Conservation (phyloP, 1,284 basidiomycete genomes). For the Fistulina hepatica region DNA sequence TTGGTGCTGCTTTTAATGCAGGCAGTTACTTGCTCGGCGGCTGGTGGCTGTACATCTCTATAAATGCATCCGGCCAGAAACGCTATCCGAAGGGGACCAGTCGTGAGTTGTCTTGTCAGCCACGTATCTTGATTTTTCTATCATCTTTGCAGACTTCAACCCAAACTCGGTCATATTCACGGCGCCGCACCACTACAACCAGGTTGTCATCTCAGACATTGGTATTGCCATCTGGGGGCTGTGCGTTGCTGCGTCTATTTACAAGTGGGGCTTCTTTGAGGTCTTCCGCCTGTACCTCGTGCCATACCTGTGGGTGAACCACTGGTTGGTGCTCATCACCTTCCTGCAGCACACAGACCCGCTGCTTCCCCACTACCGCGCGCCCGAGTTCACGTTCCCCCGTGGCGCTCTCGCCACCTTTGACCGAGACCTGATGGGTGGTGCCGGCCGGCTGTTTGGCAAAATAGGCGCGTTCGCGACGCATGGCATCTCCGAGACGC, state of each 20-base stretch:
- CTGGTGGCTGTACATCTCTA: slow-evolving; percentile 82
- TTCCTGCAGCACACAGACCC: slow-evolving; percentile 99
- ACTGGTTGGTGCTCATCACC: slow-evolving; percentile 88
- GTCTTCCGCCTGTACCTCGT: slow-evolving; percentile 78
- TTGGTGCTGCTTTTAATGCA: slow-evolving; percentile 61
- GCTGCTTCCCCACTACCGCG: slow-evolving; percentile 88
- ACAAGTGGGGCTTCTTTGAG: slow-evolving; percentile 60
- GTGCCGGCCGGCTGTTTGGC: slow-evolving; percentile 59
- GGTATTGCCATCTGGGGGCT: slow-evolving; percentile 70
- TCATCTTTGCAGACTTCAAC: slow-evolving; percentile 55
- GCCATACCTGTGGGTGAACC: slow-evolving; percentile 87
- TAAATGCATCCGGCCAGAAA: slow-evolving; percentile 83
- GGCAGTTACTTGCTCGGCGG: slow-evolving; percentile 70
- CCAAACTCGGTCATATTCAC: slow-evolving; percentile 79
- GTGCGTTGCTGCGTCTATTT: slow-evolving; percentile 49
- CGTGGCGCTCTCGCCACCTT: slow-evolving; percentile 92
- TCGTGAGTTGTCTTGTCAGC: slow-evolving; percentile 39
- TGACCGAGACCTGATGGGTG: slow-evolving; percentile 82
- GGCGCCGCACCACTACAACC: slow-evolving; percentile 60
- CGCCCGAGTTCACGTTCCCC: slow-evolving; percentile 84
- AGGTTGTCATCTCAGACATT: slow-evolving; percentile 79
- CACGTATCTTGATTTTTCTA: slow-evolving; percentile 2
- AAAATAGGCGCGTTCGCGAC: slow-evolving; percentile 76
- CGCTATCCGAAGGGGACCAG: slow-evolving; percentile 78
- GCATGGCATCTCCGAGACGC: slow-evolving; percentile 88